Evolutionary conservation across 2,329 filamentous ascomycete species (phyloP).

Genomic region (Pseudopithomyces chartarum): DNA sequence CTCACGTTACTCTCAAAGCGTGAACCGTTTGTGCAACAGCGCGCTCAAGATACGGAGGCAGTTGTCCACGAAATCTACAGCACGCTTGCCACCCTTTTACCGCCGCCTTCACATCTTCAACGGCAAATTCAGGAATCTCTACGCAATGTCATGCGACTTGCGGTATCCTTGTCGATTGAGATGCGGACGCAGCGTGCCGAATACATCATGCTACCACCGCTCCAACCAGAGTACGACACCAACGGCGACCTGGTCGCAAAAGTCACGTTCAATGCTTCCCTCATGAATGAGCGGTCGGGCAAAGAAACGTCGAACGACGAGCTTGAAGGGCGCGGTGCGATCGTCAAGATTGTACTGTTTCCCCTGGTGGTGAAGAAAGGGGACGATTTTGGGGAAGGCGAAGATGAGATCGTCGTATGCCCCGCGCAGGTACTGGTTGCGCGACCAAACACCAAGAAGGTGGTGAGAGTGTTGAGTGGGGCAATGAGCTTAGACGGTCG

Average conservation of each 20-base stretch:
- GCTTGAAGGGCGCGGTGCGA: slow-evolving; percentile 73
- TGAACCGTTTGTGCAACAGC: slow-evolving; percentile 78
- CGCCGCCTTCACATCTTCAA: slow-evolving; percentile 81
- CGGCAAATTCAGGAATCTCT: slow-evolving; percentile 81
- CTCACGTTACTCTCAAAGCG: slow-evolving; percentile 85
- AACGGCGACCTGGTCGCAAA: slow-evolving; percentile 88
- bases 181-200: slow-evolving; percentile 97
- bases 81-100: slow-evolving; percentile 81
- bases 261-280: slow-evolving; percentile 86
- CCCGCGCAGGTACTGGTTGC: slow-evolving; percentile 92
- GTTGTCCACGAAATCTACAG: slow-evolving; percentile 91
- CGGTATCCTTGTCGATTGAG: slow-evolving; percentile 89
- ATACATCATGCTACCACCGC: slow-evolving; percentile 96
- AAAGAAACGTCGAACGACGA: slow-evolving; percentile 75
- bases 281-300: slow-evolving; percentile 92
- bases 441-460: slow-evolving; percentile 51
- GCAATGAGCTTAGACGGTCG: slow-evolving; percentile 53
- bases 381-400: slow-evolving; percentile 82
- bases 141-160: slow-evolving; percentile 83
- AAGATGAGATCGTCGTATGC: slow-evolving; percentile 94
- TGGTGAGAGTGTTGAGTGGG: slow-evolving; percentile 56
- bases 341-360: slow-evolving; percentile 92
- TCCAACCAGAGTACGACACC: slow-evolving; percentile 92
- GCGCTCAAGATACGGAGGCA: slow-evolving; percentile 88
- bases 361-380: slow-evolving; percentile 96